Evolutionary conservation across 345 rosid species (phyloP), one percentile per base, ranked within the genome.

Genomic region (Reutealis trisperma): DNA sequence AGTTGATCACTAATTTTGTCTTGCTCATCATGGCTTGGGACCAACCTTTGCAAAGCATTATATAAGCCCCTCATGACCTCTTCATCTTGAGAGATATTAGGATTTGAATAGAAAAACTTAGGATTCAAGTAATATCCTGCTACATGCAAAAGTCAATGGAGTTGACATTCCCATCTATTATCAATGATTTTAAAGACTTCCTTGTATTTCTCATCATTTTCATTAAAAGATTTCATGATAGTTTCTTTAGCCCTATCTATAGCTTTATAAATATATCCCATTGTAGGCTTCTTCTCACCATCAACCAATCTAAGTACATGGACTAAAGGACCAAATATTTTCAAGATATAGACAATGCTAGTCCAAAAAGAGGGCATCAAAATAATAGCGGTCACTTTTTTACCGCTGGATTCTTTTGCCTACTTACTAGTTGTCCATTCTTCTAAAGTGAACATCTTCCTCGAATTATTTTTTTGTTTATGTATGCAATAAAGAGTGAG

Each of bases 191-290:
- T n/a, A n/a, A n/a, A n/a, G n/a, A n/a, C n/a, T n/a, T n/a, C n/a
- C n/a, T n/a, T n/a, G n/a, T n/a, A n/a, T n/a, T n/a, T n/a, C n/a
- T n/a, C n/a, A n/a, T n/a, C n/a, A n/a, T n/a, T n/a, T n/a, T n/a
- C n/a, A n/a, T n/a, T n/a, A n/a, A n/a, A n/a, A n/a, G n/a, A n/a
- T n/a, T n/a, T n/a, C n/a, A n/a, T n/a, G n/a, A n/a, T n/a, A n/a
- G n/a, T n/a, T n/a, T n/a, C n/a, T n/a, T n/a, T n/a, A n/a, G n/a
- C n/a, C 9, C 13, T 47, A 47, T 47, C 78, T 71, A 79, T 74
- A 5, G 74, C 82, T 22, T 74, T 67, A 49, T 79, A 74, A 14
- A 79, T 79, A 41, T 73, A 79, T 0, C 75, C 63, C 71, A 79
- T 79, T 2, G 75, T 24, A 27, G 54, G 54, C 13, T n/a, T 82